A percentile compares a stretch with the other conserved stretches of the same genome.
Conservation (phyloP, 805 yeast genomes). For the Scheffersomyces coipomensis region DNA sequence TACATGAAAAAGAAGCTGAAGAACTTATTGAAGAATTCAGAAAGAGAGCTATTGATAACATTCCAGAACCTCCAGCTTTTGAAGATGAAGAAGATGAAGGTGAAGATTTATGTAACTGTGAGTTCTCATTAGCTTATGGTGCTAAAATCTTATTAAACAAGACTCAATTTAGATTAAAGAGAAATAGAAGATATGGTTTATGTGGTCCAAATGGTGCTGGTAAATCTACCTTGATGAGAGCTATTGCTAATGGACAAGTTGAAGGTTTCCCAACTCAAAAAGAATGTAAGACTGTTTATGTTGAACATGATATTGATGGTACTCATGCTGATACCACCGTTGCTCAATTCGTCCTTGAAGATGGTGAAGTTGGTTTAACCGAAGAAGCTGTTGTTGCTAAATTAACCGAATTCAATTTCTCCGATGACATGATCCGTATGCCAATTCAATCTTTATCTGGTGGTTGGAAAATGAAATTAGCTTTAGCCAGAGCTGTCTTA, state of each 20-base stretch:
- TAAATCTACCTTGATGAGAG: constrained; percentile 78
- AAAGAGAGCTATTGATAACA: constrained; percentile 95
- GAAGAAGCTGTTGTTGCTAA: constrained; percentile 69
- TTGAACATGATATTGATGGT: constrained; percentile 99
- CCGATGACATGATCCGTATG: constrained; percentile 89
- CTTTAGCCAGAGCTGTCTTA: constrained; percentile 98
- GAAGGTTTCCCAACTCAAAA: constrained; percentile 99
- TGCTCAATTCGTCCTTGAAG: constrained; percentile 84
- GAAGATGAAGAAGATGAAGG: constrained; percentile 98
- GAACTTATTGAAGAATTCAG: constrained; percentile 88
- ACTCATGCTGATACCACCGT: constrained; percentile 95
- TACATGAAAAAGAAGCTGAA: constrained; percentile 90
- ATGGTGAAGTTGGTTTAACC: constrained; percentile 72
- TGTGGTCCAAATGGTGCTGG: constrained; percentile 65
- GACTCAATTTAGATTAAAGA: constrained; percentile 97
- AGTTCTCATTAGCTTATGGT: constrained; percentile 99
- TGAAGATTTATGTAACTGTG: constrained; percentile 99
- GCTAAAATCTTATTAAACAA: constrained; percentile 99
- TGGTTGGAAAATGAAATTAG: constrained; percentile 99
- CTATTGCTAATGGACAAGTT: constrained; percentile 96
- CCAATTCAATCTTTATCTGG: constrained; percentile 97
- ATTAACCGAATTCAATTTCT: constrained; percentile 87
- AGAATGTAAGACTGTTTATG: constrained; percentile 98
- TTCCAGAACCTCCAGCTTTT: constrained; percentile 92
- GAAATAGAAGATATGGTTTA: constrained; percentile 98